A percentile compares a stretch with the other conserved stretches of the same genome.
phyloP scores from a whole-genome alignment of 2,329 filamentous ascomycete genomes.

The Colletotrichum sp. region DNA sequence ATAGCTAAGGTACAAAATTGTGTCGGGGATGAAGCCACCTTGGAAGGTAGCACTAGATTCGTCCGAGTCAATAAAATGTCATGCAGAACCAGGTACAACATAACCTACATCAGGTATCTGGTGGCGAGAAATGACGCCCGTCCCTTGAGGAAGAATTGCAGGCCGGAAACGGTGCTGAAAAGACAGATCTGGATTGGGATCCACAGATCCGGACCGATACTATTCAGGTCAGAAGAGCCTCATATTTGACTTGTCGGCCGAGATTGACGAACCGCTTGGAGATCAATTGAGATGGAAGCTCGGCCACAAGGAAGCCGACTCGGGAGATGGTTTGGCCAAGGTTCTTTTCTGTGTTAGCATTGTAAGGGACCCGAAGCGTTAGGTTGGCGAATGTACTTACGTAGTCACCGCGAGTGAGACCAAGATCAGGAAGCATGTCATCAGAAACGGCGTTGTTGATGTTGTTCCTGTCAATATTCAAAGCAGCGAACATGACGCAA shows the following conservation, averaged over 20 bases:
- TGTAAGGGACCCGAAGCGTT: not conserved
- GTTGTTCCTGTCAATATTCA: slow-evolving; percentile 29
- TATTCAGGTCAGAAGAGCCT: not conserved
- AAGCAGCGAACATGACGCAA: slow-evolving; percentile 36
- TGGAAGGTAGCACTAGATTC: slow-evolving; percentile 32
- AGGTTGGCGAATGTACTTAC: slow-evolving; percentile 22
- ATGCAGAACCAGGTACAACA: fast-evolving
- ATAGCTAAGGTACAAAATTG: slow-evolving; percentile 54
- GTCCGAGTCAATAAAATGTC: not conserved
- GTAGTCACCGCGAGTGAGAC: slow-evolving; percentile 34
- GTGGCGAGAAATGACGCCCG: slow-evolving; percentile 42
- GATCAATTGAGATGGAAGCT: slow-evolving; percentile 66
- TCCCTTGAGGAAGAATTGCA: slow-evolving; percentile 37
- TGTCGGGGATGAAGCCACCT: slow-evolving; percentile 47
- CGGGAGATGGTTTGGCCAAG: slow-evolving; percentile 60
- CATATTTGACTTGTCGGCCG: fast-evolving
- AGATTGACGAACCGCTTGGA: slow-evolving; percentile 48
- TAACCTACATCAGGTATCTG: slow-evolving; percentile 42
- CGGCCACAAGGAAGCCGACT: slow-evolving; percentile 59
- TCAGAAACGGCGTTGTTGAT: slow-evolving; percentile 28
- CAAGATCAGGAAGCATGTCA: slow-evolving; percentile 44
- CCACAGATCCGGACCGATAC: slow-evolving; percentile 36
- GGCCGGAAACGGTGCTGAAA: slow-evolving; percentile 15
- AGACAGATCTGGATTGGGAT: slow-evolving; percentile 28
- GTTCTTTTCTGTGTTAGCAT: slow-evolving; percentile 38